Evolutionary conservation across 2,329 filamentous ascomycete genomes (phyloP), one percentile per base, ranked within the genome.

Genomic region (Alternaria viburni): DNA sequence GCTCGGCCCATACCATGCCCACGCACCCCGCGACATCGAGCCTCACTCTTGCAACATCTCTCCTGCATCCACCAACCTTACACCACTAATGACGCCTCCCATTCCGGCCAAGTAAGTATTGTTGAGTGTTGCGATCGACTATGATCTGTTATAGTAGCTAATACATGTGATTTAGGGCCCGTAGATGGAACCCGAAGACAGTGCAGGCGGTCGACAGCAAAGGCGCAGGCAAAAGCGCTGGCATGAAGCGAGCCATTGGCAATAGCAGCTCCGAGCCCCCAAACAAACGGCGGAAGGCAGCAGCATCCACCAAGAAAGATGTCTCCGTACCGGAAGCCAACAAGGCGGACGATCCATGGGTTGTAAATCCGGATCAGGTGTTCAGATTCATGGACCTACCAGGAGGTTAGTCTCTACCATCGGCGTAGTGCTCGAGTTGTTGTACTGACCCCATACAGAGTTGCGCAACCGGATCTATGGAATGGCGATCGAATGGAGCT

Each of bases 381-480:
- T 72, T 70, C 8, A 59, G 64, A 3, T 74, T 77, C 43, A 47
- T 75, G 10, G 62, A 73, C 13, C 60, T 77, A 13, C 71, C 74
- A 41, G 67, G 61, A 51, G 74, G 72, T 70, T 11, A 47, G 66
- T 64, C 26, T 28, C 26, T 28, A 28, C 26, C 26, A 28, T 28
- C 26, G 26, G 26, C 26, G 10, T 28, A 28, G 26, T 28, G 26
- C 26, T 28, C 5, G 26, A 28, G 26, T 28, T 28, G 26, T 28
- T 28, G 26, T 28, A 28, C 26, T 28, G 26, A 28, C 11, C 26
- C 26, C 26, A 28, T 28, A 28, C 26, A 28, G 26, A 28, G 26
- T 28, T 28, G 26, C 26, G 28, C 26, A 75, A 77, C 26, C 69
- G 54, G 1, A 67, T 77, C 5, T 77, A 76, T 25, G 68, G 69